Percentiles rank a stretch among this genome's conserved stretches.
Conservation (phyloP, 495 filamentous ascomycete genomes). For the Neurospora terricola region DNA sequence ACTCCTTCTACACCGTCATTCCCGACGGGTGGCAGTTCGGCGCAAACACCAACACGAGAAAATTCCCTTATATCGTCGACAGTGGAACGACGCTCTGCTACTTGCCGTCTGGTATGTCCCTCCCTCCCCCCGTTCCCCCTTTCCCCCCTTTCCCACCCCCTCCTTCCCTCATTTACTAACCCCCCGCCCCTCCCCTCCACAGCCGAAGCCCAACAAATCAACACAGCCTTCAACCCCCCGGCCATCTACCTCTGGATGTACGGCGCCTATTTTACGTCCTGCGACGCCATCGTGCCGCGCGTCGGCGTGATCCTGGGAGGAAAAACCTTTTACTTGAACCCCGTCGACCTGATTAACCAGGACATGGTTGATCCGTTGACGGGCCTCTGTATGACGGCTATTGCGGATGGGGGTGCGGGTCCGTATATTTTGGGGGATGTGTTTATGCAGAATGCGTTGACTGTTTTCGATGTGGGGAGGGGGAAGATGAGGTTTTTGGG, state of each 20-base stretch:
- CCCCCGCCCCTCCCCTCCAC: neutral
- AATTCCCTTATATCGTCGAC: constrained; percentile 38
- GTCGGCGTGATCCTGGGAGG: constrained; percentile 43
- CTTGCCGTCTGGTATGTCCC: constrained; percentile 22
- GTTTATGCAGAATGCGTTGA: constrained; percentile 56
- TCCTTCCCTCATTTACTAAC: neutral
- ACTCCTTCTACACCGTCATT: constrained; percentile 34
- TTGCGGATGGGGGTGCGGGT: constrained; percentile 31
- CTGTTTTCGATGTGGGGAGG: constrained; percentile 50
- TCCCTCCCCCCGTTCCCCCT: neutral
- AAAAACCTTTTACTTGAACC: constrained; percentile 42
- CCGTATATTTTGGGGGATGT: constrained; percentile 49
- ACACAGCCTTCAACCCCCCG: constrained; percentile 42
- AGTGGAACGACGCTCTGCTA: constrained; percentile 37
- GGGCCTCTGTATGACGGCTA: constrained; percentile 38
- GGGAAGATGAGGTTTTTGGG: constrained; percentile 41
- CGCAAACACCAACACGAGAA: constrained; percentile 17
- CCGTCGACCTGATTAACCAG: constrained; percentile 42
- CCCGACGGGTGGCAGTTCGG: constrained; percentile 30
- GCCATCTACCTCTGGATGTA: constrained; percentile 35
- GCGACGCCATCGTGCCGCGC: constrained; percentile 42
- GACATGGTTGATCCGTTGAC: constrained; percentile 29
- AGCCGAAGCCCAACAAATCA: constrained; percentile 35
- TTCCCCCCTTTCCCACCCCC: neutral
- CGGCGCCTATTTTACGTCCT: constrained; percentile 44